phyloP scores from a whole-genome alignment of 2,329 filamentous ascomycete species.

The Aspergillus hortae region DNA sequence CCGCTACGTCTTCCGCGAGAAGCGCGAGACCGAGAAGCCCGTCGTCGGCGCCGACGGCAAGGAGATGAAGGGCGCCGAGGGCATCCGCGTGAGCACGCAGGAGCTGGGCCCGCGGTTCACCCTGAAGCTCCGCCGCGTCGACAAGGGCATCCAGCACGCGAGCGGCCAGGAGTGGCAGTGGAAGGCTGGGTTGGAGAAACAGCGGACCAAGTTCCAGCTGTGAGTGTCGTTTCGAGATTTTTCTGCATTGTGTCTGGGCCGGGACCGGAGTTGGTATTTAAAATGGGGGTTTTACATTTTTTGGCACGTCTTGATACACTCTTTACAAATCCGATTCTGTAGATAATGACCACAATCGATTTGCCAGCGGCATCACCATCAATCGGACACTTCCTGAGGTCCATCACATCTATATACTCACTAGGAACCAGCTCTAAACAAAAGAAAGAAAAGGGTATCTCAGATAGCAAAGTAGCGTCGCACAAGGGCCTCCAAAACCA shows the following conservation, averaged over 20 bases:
- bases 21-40: slow-evolving; percentile 79
- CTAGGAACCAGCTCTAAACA: not conserved
- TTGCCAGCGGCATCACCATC: not conserved
- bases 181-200: slow-evolving; percentile 94
- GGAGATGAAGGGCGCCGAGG: slow-evolving; percentile 78
- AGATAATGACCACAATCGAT: not conserved
- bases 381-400: not conserved
- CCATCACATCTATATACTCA: not conserved
- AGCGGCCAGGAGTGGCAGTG: slow-evolving; percentile 91
- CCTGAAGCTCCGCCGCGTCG: slow-evolving; percentile 83
- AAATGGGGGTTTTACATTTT: not conserved
- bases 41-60: slow-evolving; percentile 79
- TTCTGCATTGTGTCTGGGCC: not conserved
- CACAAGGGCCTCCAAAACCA: not conserved
- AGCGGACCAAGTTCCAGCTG: slow-evolving; percentile 88
- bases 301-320: not conserved
- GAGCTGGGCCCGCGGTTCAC: slow-evolving; percentile 83
- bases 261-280: slow-evolving; percentile 9
- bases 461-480: not conserved
- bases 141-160: slow-evolving; percentile 77
- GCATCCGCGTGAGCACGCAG: slow-evolving; percentile 80
- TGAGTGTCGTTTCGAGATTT: slow-evolving; percentile 38
- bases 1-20: slow-evolving; percentile 89
- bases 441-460: slow-evolving; percentile 1
- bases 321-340: not conserved